phyloP scores from a whole-genome alignment of 352 stramenopile species.

The Phytophthora tubulina region DNA sequence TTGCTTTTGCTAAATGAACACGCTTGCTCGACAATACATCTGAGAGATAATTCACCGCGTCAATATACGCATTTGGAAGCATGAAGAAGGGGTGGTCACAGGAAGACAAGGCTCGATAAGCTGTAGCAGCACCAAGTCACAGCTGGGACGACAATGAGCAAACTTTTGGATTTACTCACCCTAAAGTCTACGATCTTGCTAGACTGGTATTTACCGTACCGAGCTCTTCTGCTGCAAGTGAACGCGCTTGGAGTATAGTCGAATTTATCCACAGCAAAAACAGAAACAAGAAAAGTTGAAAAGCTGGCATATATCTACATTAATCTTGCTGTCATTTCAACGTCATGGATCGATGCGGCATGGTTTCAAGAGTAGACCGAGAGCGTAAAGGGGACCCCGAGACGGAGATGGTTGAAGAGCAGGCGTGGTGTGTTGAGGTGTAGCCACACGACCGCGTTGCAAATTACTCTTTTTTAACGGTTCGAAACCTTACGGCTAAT shows the following conservation, averaged over 20 bases:
- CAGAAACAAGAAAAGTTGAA: conserved; percentile 11
- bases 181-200: conserved; percentile 7
- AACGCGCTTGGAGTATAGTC: conserved; percentile 17
- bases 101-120: conserved; percentile 10
- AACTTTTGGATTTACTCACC: neutral
- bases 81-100: conserved; percentile 3
- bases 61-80: conserved; percentile 10
- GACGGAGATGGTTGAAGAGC: no score
- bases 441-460: no score
- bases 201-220: conserved; percentile 6
- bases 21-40: conserved; percentile 4
- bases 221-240: conserved; percentile 4
- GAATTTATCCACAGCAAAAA: conserved; percentile 24
- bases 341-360: conserved; percentile 1
- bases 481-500: no score
- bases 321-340: neutral
- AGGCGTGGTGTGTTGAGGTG: no score
- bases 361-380: neutral
- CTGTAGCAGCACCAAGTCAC: conserved; percentile 5
- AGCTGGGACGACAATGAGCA: conserved; percentile 7
- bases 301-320: conserved; percentile 20
- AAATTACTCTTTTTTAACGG: no score
- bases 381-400: conserved; percentile 1
- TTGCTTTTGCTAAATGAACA: neutral
- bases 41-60: neutral